These are phyloP conservation scores for Medicago ruthenica DNA, from an alignment of 306 rosid genomes.

Conservation along the genomic window DNA sequence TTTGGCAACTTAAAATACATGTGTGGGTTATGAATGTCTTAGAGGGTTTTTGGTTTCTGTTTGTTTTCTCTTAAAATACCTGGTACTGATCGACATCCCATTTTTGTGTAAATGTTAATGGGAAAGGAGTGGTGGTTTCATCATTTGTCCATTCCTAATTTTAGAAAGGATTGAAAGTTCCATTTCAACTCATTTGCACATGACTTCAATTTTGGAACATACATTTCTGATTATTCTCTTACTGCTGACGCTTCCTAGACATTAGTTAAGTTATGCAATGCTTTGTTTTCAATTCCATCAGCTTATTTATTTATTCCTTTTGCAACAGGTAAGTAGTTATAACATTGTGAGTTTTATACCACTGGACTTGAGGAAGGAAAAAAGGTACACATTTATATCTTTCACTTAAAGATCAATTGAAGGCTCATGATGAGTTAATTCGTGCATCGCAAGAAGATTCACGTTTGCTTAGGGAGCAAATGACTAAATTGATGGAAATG, in stretches of 20 bases:
- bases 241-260: background rate
- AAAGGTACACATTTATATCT: slow-evolving; percentile 59
- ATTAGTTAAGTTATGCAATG: slow-evolving; percentile 18
- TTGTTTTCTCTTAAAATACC: background rate
- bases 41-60: background rate
- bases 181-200: slow-evolving; percentile 8
- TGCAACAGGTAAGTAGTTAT: slow-evolving; percentile 63
- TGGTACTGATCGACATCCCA: background rate
- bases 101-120: background rate
- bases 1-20: background rate
- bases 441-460: too few relatives aligned
- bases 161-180: slow-evolving; percentile 11
- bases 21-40: slow-evolving; percentile 4
- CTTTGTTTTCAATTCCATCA: slow-evolving; percentile 12
- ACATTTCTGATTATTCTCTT: slow-evolving; percentile 6
- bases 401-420: too few relatives aligned
- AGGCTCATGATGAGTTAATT: too few relatives aligned
- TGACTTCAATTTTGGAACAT: slow-evolving; percentile 8
- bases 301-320: slow-evolving; percentile 26
- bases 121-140: background rate
- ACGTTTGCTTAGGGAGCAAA: too few relatives aligned
- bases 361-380: slow-evolving; percentile 86
- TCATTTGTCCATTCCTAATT: slow-evolving; percentile 9
- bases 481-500: too few relatives aligned
- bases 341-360: slow-evolving; percentile 84